phyloP scores from a whole-genome alignment of 768 basidiomycete species.

The Trametes meyenii region DNA sequence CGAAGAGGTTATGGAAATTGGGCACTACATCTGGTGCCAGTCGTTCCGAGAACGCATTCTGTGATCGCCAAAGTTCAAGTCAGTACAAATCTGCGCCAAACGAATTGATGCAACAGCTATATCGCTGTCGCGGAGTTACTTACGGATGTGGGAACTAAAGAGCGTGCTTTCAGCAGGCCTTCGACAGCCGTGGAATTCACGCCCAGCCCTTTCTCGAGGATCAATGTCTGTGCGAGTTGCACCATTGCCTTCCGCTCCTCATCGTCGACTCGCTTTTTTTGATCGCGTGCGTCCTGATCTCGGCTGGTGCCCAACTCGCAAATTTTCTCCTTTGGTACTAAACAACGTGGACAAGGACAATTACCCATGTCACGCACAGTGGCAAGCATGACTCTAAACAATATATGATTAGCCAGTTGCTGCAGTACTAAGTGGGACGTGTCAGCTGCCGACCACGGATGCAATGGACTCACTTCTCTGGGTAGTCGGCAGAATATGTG shows the following conservation, averaged over 20 bases:
- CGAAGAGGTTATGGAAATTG: constrained; percentile 29
- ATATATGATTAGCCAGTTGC: background rate
- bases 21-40: constrained; percentile 11
- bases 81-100: background rate
- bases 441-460: no score
- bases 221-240: constrained; percentile 11
- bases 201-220: constrained; percentile 30
- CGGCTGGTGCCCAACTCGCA: constrained; percentile 32
- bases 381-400: constrained; percentile 38
- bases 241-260: background rate
- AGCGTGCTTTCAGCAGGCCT: no score
- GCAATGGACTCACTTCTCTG: constrained; percentile 41
- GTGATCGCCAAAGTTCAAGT: background rate
- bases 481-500: constrained; percentile 38
- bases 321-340: constrained; percentile 35
- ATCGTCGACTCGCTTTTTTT: constrained; percentile 14
- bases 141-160: no score
- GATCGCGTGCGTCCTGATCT: background rate
- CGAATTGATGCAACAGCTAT: constrained; percentile 15
- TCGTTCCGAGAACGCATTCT: constrained; percentile 38
- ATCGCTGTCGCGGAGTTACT: background rate
- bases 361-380: constrained; percentile 42
- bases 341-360: constrained; percentile 45
- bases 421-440: background rate
- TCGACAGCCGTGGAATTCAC: background rate